Conservation (phyloP, 2,329 filamentous ascomycete genomes). For the Arachnopeziza araneosa region DNA sequence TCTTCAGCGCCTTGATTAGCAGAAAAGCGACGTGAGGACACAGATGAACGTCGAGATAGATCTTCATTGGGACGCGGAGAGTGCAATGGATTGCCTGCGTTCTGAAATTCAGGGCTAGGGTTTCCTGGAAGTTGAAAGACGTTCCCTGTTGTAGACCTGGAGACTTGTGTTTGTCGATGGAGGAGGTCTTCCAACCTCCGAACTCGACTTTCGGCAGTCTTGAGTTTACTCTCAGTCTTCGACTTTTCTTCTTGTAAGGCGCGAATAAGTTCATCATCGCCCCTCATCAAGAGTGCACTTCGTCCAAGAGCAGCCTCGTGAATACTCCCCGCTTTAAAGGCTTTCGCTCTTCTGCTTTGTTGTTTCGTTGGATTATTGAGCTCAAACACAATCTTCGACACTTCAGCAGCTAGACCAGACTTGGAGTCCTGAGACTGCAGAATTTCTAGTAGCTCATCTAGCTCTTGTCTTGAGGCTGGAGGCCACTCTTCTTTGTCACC, state of each 20-base stretch:
- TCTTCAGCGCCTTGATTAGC: slow-evolving; percentile 54
- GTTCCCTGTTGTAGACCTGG: slow-evolving; percentile 47
- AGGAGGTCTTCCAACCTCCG: slow-evolving; percentile 87
- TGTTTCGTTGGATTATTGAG: slow-evolving; percentile 78
- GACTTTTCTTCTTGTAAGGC: slow-evolving; percentile 79
- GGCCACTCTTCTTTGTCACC: slow-evolving; percentile 82
- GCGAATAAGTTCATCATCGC: slow-evolving; percentile 76
- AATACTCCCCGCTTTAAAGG: slow-evolving; percentile 94
- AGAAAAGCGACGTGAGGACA: slow-evolving; percentile 56
- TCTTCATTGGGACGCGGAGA: slow-evolving; percentile 34
- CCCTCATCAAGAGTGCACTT: slow-evolving; percentile 77
- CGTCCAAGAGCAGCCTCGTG: slow-evolving; percentile 86
- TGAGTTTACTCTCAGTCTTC: slow-evolving; percentile 67
- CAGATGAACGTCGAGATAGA: slow-evolving; percentile 51
- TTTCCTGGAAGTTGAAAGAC: slow-evolving; percentile 46
- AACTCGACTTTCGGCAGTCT: slow-evolving; percentile 82
- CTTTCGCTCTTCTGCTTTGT: slow-evolving; percentile 79
- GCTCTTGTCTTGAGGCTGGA: slow-evolving; percentile 64
- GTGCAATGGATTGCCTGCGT: slow-evolving; percentile 35
- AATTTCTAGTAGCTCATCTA: slow-evolving; percentile 65
- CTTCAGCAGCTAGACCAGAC: slow-evolving; percentile 60
- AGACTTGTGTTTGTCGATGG: slow-evolving; percentile 69
- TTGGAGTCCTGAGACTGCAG: slow-evolving; percentile 63
- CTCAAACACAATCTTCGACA: slow-evolving; percentile 72
- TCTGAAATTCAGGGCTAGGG: slow-evolving; percentile 43